These are phyloP conservation scores for Cardiospermum halicacabum DNA, from an alignment of 345 rosid species.

Conservation along the genomic window DNA sequence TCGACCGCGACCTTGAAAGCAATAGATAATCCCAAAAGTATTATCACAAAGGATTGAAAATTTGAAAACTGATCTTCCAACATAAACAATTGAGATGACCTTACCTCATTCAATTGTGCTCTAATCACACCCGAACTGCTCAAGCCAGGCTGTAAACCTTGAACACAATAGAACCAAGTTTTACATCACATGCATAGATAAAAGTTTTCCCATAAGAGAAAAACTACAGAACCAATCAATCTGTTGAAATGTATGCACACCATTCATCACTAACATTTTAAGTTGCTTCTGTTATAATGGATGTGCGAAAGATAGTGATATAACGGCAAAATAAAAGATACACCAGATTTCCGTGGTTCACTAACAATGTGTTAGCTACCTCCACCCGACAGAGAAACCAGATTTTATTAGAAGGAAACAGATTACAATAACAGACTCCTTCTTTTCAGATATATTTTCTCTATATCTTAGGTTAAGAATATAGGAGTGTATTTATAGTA, in stretches of 20 bases:
- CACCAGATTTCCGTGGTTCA: too few species aligned
- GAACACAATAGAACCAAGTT: constrained; percentile 6
- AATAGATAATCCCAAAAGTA: constrained; percentile 48
- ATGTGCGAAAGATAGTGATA: too few species aligned
- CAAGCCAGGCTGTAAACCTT: constrained; percentile 40
- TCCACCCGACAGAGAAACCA: too few species aligned
- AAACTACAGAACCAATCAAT: neutral
- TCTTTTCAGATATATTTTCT: too few species aligned
- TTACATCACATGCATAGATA: neutral
- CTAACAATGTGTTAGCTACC: too few species aligned
- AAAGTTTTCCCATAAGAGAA: neutral
- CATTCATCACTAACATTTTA: neutral
- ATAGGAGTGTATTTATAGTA: too few species aligned
- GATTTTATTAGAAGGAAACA: too few species aligned
- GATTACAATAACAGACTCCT: too few species aligned
- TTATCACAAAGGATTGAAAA: constrained; percentile 33
- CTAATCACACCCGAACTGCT: constrained; percentile 41
- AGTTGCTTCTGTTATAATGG: neutral
- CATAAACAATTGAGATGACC: constrained; percentile 28
- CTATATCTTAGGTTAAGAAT: too few species aligned
- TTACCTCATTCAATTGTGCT: constrained; percentile 68
- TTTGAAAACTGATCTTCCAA: constrained; percentile 31
- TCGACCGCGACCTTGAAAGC: constrained; percentile 61
- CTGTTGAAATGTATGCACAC: neutral
- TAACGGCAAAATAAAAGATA: too few species aligned